phyloP scores from a whole-genome alignment of 2,329 filamentous ascomycete genomes.

The Cylindrodendrum hubeiense region DNA sequence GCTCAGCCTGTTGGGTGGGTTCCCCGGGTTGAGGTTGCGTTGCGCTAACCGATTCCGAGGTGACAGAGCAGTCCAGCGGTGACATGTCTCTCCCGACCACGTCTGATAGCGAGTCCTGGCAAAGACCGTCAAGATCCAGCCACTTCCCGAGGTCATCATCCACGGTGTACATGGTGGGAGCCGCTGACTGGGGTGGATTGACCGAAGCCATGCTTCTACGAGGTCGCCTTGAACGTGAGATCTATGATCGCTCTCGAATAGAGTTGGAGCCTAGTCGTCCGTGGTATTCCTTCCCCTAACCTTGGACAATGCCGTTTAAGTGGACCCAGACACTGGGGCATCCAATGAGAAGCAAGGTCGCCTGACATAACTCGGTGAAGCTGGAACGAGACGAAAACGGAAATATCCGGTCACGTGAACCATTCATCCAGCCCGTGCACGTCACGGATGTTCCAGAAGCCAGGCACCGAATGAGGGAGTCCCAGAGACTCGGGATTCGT shows the following conservation, averaged over 20 bases:
- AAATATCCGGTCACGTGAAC: slow-evolving; percentile 24
- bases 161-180: not conserved
- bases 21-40: not conserved
- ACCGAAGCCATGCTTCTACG: slow-evolving; percentile 13
- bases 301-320: slow-evolving; percentile 16
- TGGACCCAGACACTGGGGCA: not conserved
- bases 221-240: not conserved
- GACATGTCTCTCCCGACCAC: slow-evolving; percentile 24
- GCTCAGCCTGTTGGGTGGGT: slow-evolving; percentile 4
- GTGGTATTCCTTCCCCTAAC: not conserved
- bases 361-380: slow-evolving; percentile 25
- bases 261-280: slow-evolving; percentile 16
- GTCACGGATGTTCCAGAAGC: slow-evolving; percentile 19
- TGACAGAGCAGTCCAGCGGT: slow-evolving; percentile 25
- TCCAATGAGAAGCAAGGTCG: slow-evolving; percentile 15
- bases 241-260: not conserved
- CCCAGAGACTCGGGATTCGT: not conserved
- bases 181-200: not conserved
- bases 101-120: slow-evolving; percentile 31
- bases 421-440: slow-evolving; percentile 13
- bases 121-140: slow-evolving; percentile 40
- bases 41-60: slow-evolving; percentile 21
- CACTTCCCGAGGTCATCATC: slow-evolving; percentile 40
- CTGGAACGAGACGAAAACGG: slow-evolving; percentile 25
- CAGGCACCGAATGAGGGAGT: slow-evolving; percentile 8